Evolutionary conservation across 176 grass and related monocot species (phyloP), one percentile per base, ranked within the genome.

Genomic region (Oryza meridionalis): DNA sequence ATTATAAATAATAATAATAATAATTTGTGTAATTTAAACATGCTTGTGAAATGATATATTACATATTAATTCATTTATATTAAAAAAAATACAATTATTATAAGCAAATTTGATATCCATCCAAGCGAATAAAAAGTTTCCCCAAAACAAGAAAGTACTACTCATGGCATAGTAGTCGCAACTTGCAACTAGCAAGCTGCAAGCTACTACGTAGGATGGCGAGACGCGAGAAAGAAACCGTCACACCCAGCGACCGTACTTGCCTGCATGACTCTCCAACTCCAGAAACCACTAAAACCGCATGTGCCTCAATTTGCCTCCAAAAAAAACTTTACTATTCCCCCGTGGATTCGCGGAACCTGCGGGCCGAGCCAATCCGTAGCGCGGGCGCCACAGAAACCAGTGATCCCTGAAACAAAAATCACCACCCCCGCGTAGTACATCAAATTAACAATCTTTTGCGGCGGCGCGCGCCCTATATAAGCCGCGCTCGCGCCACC

Each of bases 381-480:
- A 14, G 22, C 42, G 42, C 42, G 35, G 35, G 35, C 35, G 7
- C 72, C 71, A 62, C 40, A 11, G 51, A 50, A 43, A 65, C 88
- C 88, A 51, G 51, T 46, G 19, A 69, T 61, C 65, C 61, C 38
- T 32, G 78, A 76, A 82, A 73, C 67, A 65, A 69, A 78, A 82
- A 65, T 29, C 62, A n/a, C 29, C 84, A 67, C 65, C 55, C 38
- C 59, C 33, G 25, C 16, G 50, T 67, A 6, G 50, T 67, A 6
- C 14, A 21, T 21, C 17, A 58, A 58, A n/a, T n/a, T n/a, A n/a
- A 62, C 17, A 24, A 13, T 62, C 58, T 24, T 62, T 73, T 82
- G 73, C 58, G 79, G 88, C 78, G 70, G n/a, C 40, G 14, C 67
- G 46, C 19, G 16, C 59, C 75, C 84, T 87, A 83, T 90, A 90